Evolutionary conservation across 306 rosid genomes (phyloP), one percentile per base, ranked within the genome.

Genomic region (Acacia acuminata): DNA sequence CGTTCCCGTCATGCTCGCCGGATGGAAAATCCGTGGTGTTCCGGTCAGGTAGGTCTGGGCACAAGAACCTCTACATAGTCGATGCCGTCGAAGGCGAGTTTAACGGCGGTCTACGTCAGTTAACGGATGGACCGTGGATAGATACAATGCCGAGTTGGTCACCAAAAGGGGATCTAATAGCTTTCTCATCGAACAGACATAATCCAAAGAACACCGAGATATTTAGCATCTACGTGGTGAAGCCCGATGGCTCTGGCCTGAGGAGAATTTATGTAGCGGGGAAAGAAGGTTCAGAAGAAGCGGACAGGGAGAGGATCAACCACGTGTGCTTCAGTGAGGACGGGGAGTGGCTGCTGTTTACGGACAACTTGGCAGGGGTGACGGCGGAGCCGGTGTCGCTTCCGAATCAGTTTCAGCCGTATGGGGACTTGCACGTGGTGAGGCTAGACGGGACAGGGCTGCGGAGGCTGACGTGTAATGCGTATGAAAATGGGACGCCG

Each of bases 111-210:
- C 6, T 91, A 11, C 89, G 95, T 8, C 86, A 68, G 84, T 80
- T 94, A 34, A 94, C 98, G 19, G 91, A 89, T 22, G 98, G 97
- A 4, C 80, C 71, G 15, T 94, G 97, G 86, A 89, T 93, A 16
- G 98, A 94, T 72, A 94, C 97, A 6, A 94, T 94, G 98, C 97
- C 98, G 4, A 70, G 82, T 24, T 93, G 98, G 98, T 94, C 98
- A 0, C 98, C 98, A 0, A 88, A 65, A 10, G 97, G 97, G 40
- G 97, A 93, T 71, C 78, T 93, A 43, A 94, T 94, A 7, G 98
- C 95, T 19, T 94, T 93, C 83, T 94, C 97, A 0, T 94, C 98
- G 24, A 94, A 89, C 3, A 81, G 86, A 79, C 98, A 93, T 55
- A 85, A 89, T 5, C 87, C 90, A 0, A 4, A 43, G 7, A 89